Evolutionary conservation across 306 rosid genomes (phyloP).

Genomic region (Trifolium fragiferum): DNA sequence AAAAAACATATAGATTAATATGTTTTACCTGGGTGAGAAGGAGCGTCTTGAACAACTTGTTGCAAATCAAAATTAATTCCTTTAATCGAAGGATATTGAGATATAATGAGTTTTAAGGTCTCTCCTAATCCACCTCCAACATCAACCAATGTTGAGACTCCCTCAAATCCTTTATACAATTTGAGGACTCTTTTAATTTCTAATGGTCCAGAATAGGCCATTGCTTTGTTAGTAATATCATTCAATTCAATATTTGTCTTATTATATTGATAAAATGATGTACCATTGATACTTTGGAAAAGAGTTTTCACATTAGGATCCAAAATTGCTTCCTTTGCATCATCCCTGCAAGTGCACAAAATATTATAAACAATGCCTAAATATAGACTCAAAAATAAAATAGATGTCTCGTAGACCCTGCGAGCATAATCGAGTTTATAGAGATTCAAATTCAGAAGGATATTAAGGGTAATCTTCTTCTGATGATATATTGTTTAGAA

Average conservation of each 20-base stretch:
- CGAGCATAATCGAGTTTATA: too few species aligned
- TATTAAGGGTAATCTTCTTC: too few species aligned
- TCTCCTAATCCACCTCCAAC: conserved; percentile 35
- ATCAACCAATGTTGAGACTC: conserved; percentile 27
- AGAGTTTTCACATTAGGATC: too few species aligned
- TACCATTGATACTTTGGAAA: too few species aligned
- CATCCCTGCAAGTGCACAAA: too few species aligned
- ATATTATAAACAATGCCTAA: too few species aligned
- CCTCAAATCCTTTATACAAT: conserved; percentile 22
- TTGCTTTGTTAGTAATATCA: conserved; percentile 7
- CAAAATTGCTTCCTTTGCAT: too few species aligned
- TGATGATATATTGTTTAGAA: too few species aligned
- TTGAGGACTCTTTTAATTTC: conserved; percentile 6
- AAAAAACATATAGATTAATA: too few species aligned
- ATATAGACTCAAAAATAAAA: too few species aligned
- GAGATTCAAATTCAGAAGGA: too few species aligned
- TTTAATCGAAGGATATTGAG: conserved; percentile 29
- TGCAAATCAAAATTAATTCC: conserved; percentile 42
- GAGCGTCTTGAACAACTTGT: conserved; percentile 20
- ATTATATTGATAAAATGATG: neutral
- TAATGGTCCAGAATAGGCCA: conserved; percentile 2
- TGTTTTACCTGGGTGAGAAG: conserved; percentile 14
- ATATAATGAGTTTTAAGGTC: neutral
- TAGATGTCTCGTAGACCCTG: too few species aligned
- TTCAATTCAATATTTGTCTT: conserved; percentile 10